phyloP scores from a whole-genome alignment of 2,329 filamentous ascomycete species.

The Zymoseptoria crescenta region DNA sequence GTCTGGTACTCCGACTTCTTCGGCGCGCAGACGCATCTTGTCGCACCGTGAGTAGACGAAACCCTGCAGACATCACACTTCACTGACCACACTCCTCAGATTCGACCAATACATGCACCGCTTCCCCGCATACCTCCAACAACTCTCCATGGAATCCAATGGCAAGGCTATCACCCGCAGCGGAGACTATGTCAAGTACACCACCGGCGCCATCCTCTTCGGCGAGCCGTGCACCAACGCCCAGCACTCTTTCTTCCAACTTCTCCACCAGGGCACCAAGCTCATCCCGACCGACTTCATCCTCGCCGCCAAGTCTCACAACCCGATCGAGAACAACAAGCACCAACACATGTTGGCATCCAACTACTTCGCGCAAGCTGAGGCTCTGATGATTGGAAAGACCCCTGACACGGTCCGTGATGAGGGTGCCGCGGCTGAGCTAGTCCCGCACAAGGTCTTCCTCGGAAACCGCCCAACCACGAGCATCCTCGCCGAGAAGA shows the following conservation, averaged over 20 bases:
- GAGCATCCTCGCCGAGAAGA: constrained; percentile 84
- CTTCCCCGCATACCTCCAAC: constrained; percentile 97
- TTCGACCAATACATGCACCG: constrained; percentile 99
- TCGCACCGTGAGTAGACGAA: constrained; percentile 66
- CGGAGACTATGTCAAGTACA: constrained; percentile 88
- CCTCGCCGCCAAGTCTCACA: constrained; percentile 91
- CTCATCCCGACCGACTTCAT: constrained; percentile 98
- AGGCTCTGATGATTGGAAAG: constrained; percentile 84
- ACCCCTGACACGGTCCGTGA: constrained; percentile 69
- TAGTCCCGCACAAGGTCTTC: constrained; percentile 99
- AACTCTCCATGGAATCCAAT: constrained; percentile 99
- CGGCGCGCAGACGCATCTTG: constrained; percentile 92
- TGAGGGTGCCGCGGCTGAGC: constrained; percentile 62
- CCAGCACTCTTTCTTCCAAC: constrained; percentile 99
- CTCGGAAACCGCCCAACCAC: constrained; percentile 95
- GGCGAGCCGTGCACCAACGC: constrained; percentile 98
- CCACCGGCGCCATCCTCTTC: constrained; percentile 90
- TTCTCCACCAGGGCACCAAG: constrained; percentile 98
- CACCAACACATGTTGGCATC: constrained; percentile 95
- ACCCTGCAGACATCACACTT: not conserved
- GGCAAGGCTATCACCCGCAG: constrained; percentile 92
- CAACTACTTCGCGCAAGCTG: constrained; percentile 84
- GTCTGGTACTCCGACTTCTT: constrained; percentile 99
- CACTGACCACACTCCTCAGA: constrained; percentile 39
- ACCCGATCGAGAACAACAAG: constrained; percentile 82